These are phyloP conservation scores for Cytauxzoon felis DNA, from an alignment of 169 alveolate species.

Conservation along the genomic window DNA sequence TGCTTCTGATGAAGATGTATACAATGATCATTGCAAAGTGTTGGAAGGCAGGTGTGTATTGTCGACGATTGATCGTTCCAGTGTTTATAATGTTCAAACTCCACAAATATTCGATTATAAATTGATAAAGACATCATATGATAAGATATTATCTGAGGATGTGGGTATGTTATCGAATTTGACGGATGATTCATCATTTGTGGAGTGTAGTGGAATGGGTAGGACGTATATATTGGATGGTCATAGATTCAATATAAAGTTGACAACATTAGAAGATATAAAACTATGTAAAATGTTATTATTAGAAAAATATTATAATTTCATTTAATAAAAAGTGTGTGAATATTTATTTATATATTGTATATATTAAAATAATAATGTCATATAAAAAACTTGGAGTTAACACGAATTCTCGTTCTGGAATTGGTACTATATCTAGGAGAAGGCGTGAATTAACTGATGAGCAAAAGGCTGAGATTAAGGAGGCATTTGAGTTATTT, in stretches of 20 bases:
- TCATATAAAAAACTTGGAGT: too few relatives aligned
- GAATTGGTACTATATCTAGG: too few relatives aligned
- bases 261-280: slow-evolving; percentile 28
- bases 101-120: slow-evolving; percentile 52
- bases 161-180: neutral
- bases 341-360: too few relatives aligned
- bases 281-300: slow-evolving; percentile 1
- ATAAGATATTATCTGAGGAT: neutral
- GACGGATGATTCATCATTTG: slow-evolving; percentile 51
- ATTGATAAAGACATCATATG: slow-evolving; percentile 39
- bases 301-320: neutral
- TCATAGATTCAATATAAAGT: slow-evolving; percentile 36
- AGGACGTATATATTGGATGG: slow-evolving; percentile 28
- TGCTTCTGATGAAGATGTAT: neutral
- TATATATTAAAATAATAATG: too few relatives aligned
- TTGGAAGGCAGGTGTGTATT: neutral
- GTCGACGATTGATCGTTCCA: slow-evolving; percentile 32
- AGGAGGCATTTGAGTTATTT: slow-evolving; percentile 96
- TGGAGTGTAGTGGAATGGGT: slow-evolving; percentile 12
- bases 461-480: slow-evolving; percentile 91
- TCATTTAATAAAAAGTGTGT: too few relatives aligned
- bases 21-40: neutral
- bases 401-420: too few relatives aligned
- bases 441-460: slow-evolving; percentile 84
- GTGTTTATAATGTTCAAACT: slow-evolving; percentile 38